Base-by-base conservation (phyloP, 805 yeast genomes). In the Gaillardinia entomophila region DNA sequence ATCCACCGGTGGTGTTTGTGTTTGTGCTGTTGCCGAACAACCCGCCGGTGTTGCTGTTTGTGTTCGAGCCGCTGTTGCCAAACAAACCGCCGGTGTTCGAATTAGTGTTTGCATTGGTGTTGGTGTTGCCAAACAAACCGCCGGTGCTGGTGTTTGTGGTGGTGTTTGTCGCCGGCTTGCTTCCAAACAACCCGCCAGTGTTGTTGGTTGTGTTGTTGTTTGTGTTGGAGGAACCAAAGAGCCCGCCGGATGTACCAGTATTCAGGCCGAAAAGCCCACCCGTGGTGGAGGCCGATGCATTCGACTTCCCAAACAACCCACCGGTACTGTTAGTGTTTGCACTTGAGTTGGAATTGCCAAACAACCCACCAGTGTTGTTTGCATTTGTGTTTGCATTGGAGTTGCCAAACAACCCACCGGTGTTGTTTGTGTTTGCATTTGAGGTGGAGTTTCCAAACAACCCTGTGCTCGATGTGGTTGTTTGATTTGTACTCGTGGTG, bases 121-220 rank as follows among this genome's bases (percentile, higher is more conserved):
- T 36, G 24, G 49, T 35, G 30, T 43, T 46, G 2, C 60, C 59
- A 34, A 56, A 48, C 1, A 53, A 31, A 13, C 49, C 43, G 13
- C 43, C 2, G 40, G 14, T 10, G 34, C 32, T 12, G 39, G 15
- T n/a, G 25, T 20, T 46, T 42, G 22, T 33, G 34, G 30, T 16
- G 13, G 33, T 24, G 4, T 39, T 12, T 14, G 32, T 13, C 12
- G 35, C 28, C 6, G 30, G 6, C 15, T 31, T 35, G 8, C 27
- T 22, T 13, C 54, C 58, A 39, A 51, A 50, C 6, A 50, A 38
- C 8, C 60, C 57, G n/a, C 59, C 54, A 16, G 48, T 30, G n/a
- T 38, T n/a, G 11, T 43, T 29, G 17, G 11, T 29, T 27, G 38
- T 30, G 17, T 12, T 24, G 24, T 19, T 19, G 3, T n/a, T 13